phyloP scores from a whole-genome alignment of 164 flowering plant species.

The Akebia trifoliata region DNA sequence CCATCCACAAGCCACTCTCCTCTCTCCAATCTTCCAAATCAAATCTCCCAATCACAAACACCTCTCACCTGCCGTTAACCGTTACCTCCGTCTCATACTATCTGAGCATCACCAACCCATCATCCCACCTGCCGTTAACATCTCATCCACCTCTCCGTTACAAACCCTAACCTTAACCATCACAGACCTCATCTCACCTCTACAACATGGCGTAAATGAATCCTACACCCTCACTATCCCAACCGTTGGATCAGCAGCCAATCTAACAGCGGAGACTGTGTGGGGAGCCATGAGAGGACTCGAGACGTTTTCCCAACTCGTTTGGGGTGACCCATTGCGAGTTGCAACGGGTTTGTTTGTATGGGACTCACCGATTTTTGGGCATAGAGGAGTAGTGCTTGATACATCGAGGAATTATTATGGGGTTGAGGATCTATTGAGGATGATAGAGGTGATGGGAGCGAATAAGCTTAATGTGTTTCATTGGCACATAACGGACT shows the following conservation, averaged over 20 bases:
- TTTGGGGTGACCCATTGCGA: constrained; percentile 39
- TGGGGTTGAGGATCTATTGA: constrained; percentile 48
- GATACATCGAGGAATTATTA: constrained; percentile 81
- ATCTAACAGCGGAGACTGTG: constrained; percentile 45
- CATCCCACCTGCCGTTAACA: constrained; percentile 25
- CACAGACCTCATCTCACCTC: constrained; percentile 31
- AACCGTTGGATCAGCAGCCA: constrained; percentile 25
- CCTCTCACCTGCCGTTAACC: constrained; percentile 41
- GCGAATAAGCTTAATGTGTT: constrained; percentile 78
- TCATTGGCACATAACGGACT: constrained; percentile 94
- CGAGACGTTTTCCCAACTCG: constrained; percentile 85
- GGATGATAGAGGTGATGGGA: constrained; percentile 74
- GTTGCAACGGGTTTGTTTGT: constrained; percentile 49
- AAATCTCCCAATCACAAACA: constrained; percentile 33
- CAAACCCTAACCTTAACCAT: constrained; percentile 29
- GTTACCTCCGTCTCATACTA: constrained; percentile 37
- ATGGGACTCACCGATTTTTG: constrained; percentile 58
- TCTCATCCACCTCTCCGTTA: constrained; percentile 24
- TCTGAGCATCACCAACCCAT: constrained; percentile 47
- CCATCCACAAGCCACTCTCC: constrained; percentile 29
- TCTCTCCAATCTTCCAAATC: constrained; percentile 49
- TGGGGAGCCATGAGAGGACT: constrained; percentile 96
- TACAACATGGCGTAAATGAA: constrained; percentile 58
- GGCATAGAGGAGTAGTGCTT: constrained; percentile 65
- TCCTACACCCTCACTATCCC: constrained; percentile 56